These are phyloP conservation scores for Starmerella roubikii DNA, from an alignment of 805 yeast genomes.

Conservation along the genomic window DNA sequence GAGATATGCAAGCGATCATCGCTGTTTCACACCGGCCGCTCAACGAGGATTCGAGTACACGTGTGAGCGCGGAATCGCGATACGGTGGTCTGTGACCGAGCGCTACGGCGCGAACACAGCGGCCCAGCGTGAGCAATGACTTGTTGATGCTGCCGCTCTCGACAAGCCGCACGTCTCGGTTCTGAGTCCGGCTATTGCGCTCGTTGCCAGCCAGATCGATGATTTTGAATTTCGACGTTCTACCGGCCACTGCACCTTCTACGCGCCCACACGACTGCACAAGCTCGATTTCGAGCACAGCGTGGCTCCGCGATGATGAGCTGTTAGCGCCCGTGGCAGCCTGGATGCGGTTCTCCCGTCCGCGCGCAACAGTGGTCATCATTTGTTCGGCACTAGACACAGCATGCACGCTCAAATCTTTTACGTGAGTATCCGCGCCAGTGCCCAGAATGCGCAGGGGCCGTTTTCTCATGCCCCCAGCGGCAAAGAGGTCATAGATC, in stretches of 20 bases:
- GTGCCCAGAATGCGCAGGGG: not conserved
- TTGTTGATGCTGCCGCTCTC: conserved; percentile 93
- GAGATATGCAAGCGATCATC: conserved; percentile 90
- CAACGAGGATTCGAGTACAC: conserved; percentile 73
- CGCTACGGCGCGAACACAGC: conserved; percentile 73
- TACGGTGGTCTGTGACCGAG: conserved; percentile 44
- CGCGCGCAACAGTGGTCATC: conserved; percentile 8
- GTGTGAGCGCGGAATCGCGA: conserved; percentile 77
- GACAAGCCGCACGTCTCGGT: conserved; percentile 62
- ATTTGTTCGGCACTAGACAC: conserved; percentile 32
- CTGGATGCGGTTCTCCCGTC: conserved; percentile 38
- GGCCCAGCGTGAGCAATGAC: conserved; percentile 78
- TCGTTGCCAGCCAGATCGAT: conserved; percentile 94
- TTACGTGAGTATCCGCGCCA: conserved; percentile 29
- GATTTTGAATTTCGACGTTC: conserved; percentile 55
- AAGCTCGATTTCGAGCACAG: conserved; percentile 57
- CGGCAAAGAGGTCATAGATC: conserved; percentile 53
- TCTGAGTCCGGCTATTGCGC: conserved; percentile 78
- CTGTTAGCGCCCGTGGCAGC: conserved; percentile 87
- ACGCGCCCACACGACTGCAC: not conserved
- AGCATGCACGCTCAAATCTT: conserved; percentile 51
- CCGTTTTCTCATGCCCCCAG: not conserved
- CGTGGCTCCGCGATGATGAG: conserved; percentile 85
- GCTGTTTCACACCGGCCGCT: conserved; percentile 93
- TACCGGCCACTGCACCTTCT: conserved; percentile 1